Evolutionary conservation across 2,329 filamentous ascomycete genomes (phyloP).

Genomic region (Paracamarosporium sp.): DNA sequence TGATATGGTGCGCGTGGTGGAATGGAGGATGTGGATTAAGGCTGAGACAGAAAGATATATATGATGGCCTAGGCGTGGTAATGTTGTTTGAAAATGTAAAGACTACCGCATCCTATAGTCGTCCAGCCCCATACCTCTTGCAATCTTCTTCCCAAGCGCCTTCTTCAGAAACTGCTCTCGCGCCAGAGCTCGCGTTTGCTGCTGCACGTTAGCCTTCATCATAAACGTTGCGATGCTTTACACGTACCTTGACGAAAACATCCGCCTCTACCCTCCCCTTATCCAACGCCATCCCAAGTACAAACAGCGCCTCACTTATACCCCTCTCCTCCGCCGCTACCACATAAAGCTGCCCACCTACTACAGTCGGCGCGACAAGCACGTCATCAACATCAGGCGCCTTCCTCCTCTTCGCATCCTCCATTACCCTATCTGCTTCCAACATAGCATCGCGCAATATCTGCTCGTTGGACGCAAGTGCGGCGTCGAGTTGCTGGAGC

Average conservation of each 20-base stretch:
- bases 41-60: too few relatives aligned
- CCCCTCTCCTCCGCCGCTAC: slow-evolving; percentile 88
- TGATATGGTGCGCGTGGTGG: too few relatives aligned
- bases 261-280: slow-evolving; percentile 72
- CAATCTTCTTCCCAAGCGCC: slow-evolving; percentile 79
- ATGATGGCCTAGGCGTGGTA: too few relatives aligned
- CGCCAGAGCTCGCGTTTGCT: slow-evolving; percentile 72
- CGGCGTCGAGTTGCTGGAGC: slow-evolving; percentile 72
- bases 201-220: slow-evolving; percentile 15
- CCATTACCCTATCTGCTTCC: slow-evolving; percentile 80
- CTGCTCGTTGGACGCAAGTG: slow-evolving; percentile 77
- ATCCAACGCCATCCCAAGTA: slow-evolving; percentile 77
- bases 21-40: neutral
- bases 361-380: slow-evolving; percentile 90
- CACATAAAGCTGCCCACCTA: slow-evolving; percentile 89
- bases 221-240: neutral
- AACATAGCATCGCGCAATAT: slow-evolving; percentile 79
- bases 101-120: slow-evolving; percentile 17
- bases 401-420: slow-evolving; percentile 70
- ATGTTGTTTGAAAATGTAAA: too few relatives aligned
- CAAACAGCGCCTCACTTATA: slow-evolving; percentile 85
- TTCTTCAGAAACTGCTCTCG: slow-evolving; percentile 86
- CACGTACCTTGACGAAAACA: slow-evolving; percentile 75
- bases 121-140: slow-evolving; percentile 74
- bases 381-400: slow-evolving; percentile 86